Base-by-base conservation (phyloP, 1,139 yeast genomes). In the Kodamaea derodonti region DNA sequence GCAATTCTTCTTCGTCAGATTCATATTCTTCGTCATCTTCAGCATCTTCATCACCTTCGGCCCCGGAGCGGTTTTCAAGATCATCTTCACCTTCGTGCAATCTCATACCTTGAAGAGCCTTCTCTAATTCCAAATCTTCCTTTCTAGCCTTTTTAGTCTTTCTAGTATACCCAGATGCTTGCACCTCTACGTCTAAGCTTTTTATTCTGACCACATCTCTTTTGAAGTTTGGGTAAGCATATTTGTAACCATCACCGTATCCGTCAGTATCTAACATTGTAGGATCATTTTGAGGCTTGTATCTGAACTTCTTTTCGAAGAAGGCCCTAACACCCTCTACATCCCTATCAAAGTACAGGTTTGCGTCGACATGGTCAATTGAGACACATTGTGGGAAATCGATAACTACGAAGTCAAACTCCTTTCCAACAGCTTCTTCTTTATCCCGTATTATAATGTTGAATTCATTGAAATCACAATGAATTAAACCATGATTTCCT, bases 351-450 rank as follows among this genome's bases (percentile, higher is more conserved):
- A 92, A 92, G 56, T 86, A 90, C 39, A 72, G 74, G 45, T 81
- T 81, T 10, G 98, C 97, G 53, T 92, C 96, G 3, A 69, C 72
- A 56, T 92, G 99, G 47, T 85, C 90, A 29, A 85, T 85, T 13
- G 96, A 86, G 15, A 92, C 85, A 78, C 97, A 90, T 61, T 92
- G 99, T 4, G 99, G 99, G 69, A 92, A 92, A 71, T 92, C 99
- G 49, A 92, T 92, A 17, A 92, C 95, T 16, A 88, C 83, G 48
- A 88, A 86, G 30, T 80, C 85, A 33, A 59, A 63, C 39, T 78
- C 84, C 34, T 73, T 73, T 20, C 64, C 50, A 29, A 58, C 69
- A 26, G 70, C 72, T 8, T 72, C 77, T 29, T 74, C 75, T 30
- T 72, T 66, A 45, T 82, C 80, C 35, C 85, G 70, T 29, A 94